Conservation (phyloP, 495 filamentous ascomycete genomes). For the Xylona heveae region DNA sequence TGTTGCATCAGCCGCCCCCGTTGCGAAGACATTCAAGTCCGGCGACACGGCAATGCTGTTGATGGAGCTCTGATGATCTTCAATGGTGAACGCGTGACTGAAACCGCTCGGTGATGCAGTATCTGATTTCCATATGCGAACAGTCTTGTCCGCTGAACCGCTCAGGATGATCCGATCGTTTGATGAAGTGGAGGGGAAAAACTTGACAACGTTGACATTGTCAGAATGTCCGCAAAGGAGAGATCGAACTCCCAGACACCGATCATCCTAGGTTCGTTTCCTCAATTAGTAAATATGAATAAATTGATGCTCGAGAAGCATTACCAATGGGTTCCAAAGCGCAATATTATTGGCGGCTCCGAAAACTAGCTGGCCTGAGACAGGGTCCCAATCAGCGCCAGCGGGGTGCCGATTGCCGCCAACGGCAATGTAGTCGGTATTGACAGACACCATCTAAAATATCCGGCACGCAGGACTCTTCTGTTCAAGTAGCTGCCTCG, state of each 20-base stretch:
- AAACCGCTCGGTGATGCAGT: constrained; percentile 13
- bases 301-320: constrained; percentile 9
- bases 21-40: constrained; percentile 34
- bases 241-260: constrained; percentile 33
- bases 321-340: constrained; percentile 67
- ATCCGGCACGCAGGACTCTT: background rate
- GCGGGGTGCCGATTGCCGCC: constrained; percentile 81
- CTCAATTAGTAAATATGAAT: constrained; percentile 4
- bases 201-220: constrained; percentile 65
- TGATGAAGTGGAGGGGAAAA: constrained; percentile 33
- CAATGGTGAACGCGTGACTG: constrained; percentile 23
- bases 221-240: constrained; percentile 68
- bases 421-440: constrained; percentile 48
- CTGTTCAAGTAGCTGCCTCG: background rate
- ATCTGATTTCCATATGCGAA: constrained; percentile 47
- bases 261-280: constrained; percentile 23
- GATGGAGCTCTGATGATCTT: constrained; percentile 50
- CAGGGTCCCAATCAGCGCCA: constrained; percentile 71
- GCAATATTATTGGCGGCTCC: constrained; percentile 78
- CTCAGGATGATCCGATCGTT: constrained; percentile 39
- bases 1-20: constrained; percentile 64
- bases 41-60: constrained; percentile 49
- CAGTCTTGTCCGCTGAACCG: constrained; percentile 60
- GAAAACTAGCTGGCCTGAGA: constrained; percentile 58
- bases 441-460: constrained; percentile 21